Evolutionary conservation across 108 stramenopile genomes (phyloP), one percentile per base, ranked within the genome.

Genomic region (Skeletonema tropicum): DNA sequence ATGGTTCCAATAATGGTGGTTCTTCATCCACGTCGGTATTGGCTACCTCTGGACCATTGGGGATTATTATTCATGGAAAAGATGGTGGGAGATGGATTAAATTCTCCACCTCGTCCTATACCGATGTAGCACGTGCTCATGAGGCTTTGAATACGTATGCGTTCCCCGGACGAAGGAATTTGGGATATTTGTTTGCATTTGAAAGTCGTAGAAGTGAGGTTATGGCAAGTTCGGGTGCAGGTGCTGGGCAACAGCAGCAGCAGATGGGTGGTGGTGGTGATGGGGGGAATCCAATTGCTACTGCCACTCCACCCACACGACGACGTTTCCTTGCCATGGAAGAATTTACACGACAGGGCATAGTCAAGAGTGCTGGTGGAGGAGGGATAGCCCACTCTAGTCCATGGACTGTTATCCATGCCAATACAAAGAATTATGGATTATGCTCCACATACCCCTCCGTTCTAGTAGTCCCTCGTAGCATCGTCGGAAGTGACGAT

Each of bases 111-210:
- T 79, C 83, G 21, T 87, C 77, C 17, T 88, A 90, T 61, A 68
- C 79, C 6, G 95, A 96, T 76, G 89, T 90, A 0, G 68, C 84
- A 29, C 84, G 89, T 33, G 95, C 88, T 3, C 84, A 89, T 42
- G 88, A 94, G 35, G 75, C 90, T 0, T 72, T 96, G 71, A 80
- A 90, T 58, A 89, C 92, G 31, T 96, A 94, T 71, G 95, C 95
- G 21, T 96, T 96, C 69, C 95, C 95, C 5, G 95, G 95, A 19
- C 68, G 95, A 55, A 85, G 85, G 17, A 90, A 92, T 70, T 69
- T 94, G 73, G 95, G 92, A 2, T 96, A 92, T 85, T 79, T 96
- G 7, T 96, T 96, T 77, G 92, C 95, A 17, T 96, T 96, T 81
- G 95, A 96, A 77, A 88, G 87, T 52, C 87, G 88, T 60, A 83